phyloP scores from a whole-genome alignment of 1,284 basidiomycete genomes.

The Irpex sp. region DNA sequence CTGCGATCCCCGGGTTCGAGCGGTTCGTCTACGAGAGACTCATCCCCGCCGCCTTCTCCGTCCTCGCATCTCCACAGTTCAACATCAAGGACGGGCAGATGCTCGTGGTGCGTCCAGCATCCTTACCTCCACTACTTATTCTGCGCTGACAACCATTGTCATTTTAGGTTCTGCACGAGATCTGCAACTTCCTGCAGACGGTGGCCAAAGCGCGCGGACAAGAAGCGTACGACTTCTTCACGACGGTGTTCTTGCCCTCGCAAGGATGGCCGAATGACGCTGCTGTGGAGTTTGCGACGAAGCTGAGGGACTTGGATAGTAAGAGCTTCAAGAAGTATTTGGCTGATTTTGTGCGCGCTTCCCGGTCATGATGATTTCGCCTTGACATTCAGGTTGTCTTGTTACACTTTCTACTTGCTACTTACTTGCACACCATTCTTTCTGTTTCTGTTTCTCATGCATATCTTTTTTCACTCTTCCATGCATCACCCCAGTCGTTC shows the following conservation, averaged over 20 bases:
- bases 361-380: conserved; percentile 29
- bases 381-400: background rate
- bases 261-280: conserved; percentile 82
- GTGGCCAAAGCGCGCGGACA: conserved; percentile 74
- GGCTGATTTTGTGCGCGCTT: conserved; percentile 75
- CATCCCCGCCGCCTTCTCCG: conserved; percentile 78
- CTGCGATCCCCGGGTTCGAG: conserved; percentile 85
- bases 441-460: too few species aligned
- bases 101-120: conserved; percentile 54
- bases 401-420: background rate
- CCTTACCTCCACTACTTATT: background rate
- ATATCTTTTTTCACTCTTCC: too few species aligned
- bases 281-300: conserved; percentile 74
- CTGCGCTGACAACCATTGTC: background rate
- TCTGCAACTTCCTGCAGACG: conserved; percentile 79
- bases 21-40: conserved; percentile 88
- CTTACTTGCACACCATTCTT: too few species aligned
- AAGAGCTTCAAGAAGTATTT: conserved; percentile 90
- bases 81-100: conserved; percentile 88
- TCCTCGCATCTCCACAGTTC: conserved; percentile 76
- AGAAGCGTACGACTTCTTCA: conserved; percentile 83
- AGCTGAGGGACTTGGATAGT: conserved; percentile 71
- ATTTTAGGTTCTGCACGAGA: conserved; percentile 80
- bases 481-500: background rate
- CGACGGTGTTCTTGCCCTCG: conserved; percentile 79